Conservation (phyloP, 495 filamentous ascomycete species). For the Penicillium pancosmium region DNA sequence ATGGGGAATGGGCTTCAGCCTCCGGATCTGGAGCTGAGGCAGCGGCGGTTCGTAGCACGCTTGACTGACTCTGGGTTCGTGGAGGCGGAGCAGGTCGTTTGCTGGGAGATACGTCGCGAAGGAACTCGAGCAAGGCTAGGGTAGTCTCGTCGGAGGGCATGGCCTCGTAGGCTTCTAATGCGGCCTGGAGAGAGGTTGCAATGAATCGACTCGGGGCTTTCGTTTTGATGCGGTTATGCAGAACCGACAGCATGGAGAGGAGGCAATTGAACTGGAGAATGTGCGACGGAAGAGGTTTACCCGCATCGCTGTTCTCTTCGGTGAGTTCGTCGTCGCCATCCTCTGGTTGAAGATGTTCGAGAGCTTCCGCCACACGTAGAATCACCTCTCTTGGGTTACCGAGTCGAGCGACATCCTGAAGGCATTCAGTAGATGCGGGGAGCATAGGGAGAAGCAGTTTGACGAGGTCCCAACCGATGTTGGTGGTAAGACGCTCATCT, state of each 20-base stretch:
- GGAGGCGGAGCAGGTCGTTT: conserved; percentile 76
- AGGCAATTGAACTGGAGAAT: conserved; percentile 71
- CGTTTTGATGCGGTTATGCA: conserved; percentile 86
- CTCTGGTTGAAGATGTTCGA: conserved; percentile 60
- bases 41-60: conserved; percentile 38
- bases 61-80: conserved; percentile 60
- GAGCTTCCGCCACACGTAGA: conserved; percentile 78
- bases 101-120: conserved; percentile 71
- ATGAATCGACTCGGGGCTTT: conserved; percentile 92
- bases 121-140: conserved; percentile 71
- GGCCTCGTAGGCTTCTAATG: conserved; percentile 65
- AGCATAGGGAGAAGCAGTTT: conserved; percentile 79
- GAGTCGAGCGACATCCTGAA: conserved; percentile 75
- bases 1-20: conserved; percentile 60
- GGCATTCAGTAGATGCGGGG: conserved; percentile 69
- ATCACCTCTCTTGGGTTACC: conserved; percentile 96
- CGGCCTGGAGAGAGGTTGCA: conserved; percentile 81
- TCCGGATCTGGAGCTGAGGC: conserved; percentile 79
- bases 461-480: conserved; percentile 97
- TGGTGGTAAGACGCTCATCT: conserved; percentile 78
- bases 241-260: conserved; percentile 76
- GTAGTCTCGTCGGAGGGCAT: conserved; percentile 67
- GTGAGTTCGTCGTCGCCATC: conserved; percentile 54
- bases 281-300: conserved; percentile 31
- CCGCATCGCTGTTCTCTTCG: conserved; percentile 29